Conservation (phyloP, 1,284 basidiomycete species). For the Ceratobasidium sp. region DNA sequence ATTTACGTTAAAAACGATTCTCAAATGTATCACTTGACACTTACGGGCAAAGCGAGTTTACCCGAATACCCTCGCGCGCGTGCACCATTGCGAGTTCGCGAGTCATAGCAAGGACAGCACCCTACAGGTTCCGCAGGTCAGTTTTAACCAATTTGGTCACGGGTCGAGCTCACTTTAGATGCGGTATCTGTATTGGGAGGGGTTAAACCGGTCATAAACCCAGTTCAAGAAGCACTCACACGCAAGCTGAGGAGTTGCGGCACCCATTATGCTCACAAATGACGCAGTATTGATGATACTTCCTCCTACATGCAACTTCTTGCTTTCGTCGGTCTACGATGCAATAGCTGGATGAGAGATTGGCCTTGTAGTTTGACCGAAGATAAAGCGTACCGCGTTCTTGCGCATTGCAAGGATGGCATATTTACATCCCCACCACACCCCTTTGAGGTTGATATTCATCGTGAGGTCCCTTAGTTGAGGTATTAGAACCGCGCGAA, state of each 20-base stretch:
- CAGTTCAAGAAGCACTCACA: slow-evolving; percentile 68
- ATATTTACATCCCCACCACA: slow-evolving; percentile 99
- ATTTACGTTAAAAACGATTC: slow-evolving; percentile 30
- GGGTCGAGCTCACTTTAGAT: slow-evolving; percentile 71
- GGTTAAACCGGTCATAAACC: neutral
- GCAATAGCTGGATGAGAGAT: neutral
- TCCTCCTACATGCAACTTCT: slow-evolving; percentile 85
- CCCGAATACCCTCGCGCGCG: slow-evolving; percentile 92
- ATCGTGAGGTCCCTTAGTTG: slow-evolving; percentile 77
- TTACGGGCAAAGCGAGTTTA: slow-evolving; percentile 96
- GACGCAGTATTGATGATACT: slow-evolving; percentile 98
- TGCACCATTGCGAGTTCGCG: slow-evolving; percentile 97
- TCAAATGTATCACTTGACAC: slow-evolving; percentile 55
- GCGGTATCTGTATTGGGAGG: slow-evolving; percentile 73
- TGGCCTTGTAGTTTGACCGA: neutral
- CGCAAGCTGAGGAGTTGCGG: slow-evolving; percentile 95
- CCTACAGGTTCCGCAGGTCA: slow-evolving; percentile 62
- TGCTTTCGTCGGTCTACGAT: slow-evolving; percentile 73
- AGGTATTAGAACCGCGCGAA: neutral
- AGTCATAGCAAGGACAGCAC: slow-evolving; percentile 97
- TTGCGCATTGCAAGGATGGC: slow-evolving; percentile 95
- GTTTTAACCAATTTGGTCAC: neutral
- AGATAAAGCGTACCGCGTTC: slow-evolving; percentile 66
- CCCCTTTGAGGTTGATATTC: slow-evolving; percentile 96
- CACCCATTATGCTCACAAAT: slow-evolving; percentile 93